Evolutionary conservation across 306 rosid genomes (phyloP), one percentile per base, ranked within the genome.

Genomic region (Vigna nakashimae): DNA sequence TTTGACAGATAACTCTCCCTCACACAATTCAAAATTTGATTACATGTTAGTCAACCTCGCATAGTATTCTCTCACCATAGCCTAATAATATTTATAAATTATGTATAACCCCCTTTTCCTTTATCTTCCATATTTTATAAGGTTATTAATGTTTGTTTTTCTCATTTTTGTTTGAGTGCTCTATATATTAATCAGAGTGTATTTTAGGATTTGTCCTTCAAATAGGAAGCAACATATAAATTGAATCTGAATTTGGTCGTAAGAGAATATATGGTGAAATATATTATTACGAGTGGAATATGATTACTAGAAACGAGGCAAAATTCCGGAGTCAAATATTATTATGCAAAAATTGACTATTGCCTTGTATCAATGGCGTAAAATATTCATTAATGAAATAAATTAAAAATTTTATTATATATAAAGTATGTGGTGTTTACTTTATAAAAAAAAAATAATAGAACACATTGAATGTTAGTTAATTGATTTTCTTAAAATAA

Each of bases 201-300:
- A 78, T 69, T 58, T 67, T 9, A 78, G 53, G 53, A 49, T 22
- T 69, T 70, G 43, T 78, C 53, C 49, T 14, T 26, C 73, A 6
- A 56, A 46, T 75, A 45, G 17, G 48, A 60, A 60, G 43, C 62
- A 28, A 43, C 9, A 16, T 69, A 24, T 12, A 58, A 22, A 13
- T 13, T 69, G 59, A 34, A 58, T 78, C 18, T 46, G 24, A 36
- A 32, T 69, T 36, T 17, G 3, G 73, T 38, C 56, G 12, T n/a
- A 5, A 58, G 5, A 36, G 32, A 77, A 75, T 22, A 75, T 77
- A 36, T 13, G 50, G 55, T 75, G 32, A 64, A 75, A 75, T 48
- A 60, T 48, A 36, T 49, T 12, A 40, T 43, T 60, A 59, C 20
- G 10, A 62, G 17, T 62, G 16, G 65, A 79, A 79, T 48, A 17